phyloP scores from a whole-genome alignment of 2,329 filamentous ascomycete genomes.

The Coleophoma cylindrospora region DNA sequence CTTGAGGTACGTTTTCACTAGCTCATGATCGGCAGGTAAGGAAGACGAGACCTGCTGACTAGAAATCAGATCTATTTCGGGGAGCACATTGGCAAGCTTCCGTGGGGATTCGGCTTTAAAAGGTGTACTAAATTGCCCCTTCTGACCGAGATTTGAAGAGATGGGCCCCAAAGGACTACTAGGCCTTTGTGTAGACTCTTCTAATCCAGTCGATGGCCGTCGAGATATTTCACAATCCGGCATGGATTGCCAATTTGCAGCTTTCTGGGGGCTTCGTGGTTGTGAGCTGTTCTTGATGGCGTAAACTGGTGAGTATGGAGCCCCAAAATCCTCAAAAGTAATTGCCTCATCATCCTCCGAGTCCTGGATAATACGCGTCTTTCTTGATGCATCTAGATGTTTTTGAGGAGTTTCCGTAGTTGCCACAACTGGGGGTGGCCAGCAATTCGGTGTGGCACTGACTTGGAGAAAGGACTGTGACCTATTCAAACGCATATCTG shows the following conservation, averaged over 20 bases:
- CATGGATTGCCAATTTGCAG: constrained; percentile 5
- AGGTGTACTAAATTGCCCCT: constrained; percentile 16
- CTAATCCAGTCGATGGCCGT: constrained; percentile 2
- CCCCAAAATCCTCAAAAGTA: constrained; percentile 11
- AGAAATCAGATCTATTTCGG: constrained; percentile 3
- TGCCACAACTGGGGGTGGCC: background rate
- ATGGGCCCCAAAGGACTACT: constrained; percentile 22
- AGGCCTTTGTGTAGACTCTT: constrained; percentile 8
- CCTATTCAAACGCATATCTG: background rate
- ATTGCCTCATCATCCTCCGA: constrained; percentile 25
- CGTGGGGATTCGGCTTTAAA: constrained; percentile 6
- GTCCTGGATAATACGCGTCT: constrained; percentile 19
- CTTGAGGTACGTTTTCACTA: constrained; percentile 17
- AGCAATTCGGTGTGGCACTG: background rate
- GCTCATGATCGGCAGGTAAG: constrained; percentile 19
- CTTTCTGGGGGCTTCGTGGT: constrained; percentile 3
- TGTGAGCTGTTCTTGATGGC: constrained; percentile 11
- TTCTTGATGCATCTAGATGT: constrained; percentile 3
- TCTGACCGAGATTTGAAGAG: constrained; percentile 15
- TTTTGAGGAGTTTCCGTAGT: constrained; percentile 10
- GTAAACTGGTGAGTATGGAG: constrained; percentile 9
- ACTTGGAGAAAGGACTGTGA: background rate
- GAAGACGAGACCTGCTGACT: constrained; percentile 15
- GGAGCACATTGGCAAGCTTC: constrained; percentile 2
- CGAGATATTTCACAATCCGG: constrained; percentile 6